Evolutionary conservation across 1,284 basidiomycete genomes (phyloP).

Genomic region (Leccinum pachyderme): DNA sequence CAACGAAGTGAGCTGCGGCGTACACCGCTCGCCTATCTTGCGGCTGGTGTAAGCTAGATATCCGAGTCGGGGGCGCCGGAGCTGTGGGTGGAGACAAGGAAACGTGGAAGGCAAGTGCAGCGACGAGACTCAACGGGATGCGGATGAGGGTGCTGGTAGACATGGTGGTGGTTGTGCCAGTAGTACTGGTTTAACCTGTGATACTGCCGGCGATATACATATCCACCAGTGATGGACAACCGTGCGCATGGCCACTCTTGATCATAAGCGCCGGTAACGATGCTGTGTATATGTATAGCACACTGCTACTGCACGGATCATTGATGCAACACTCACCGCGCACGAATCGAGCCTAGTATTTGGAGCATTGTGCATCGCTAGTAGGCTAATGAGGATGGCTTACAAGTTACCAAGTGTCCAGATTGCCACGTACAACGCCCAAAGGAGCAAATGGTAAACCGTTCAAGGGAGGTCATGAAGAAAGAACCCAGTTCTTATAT

Average conservation of each 20-base stretch:
- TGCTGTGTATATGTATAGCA: too few species aligned
- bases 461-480: too few species aligned
- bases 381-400: not conserved
- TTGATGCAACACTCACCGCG: too few species aligned
- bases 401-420: too few species aligned
- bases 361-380: too few species aligned
- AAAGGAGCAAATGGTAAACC: too few species aligned
- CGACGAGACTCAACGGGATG: constrained; percentile 17
- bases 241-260: not conserved
- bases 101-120: constrained; percentile 25
- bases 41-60: not conserved
- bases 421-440: too few species aligned
- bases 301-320: too few species aligned
- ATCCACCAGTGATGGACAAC: not conserved
- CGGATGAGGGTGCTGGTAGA: constrained; percentile 9
- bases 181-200: not conserved
- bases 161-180: not conserved
- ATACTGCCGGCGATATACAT: not conserved
- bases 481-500: too few species aligned
- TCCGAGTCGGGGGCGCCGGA: not conserved
- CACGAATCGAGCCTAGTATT: too few species aligned
- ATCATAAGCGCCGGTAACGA: not conserved
- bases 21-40: not conserved
- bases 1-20: constrained; percentile 9
- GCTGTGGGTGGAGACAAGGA: constrained; percentile 14